A percentile compares a stretch with the other conserved stretches of the same genome.
Conservation (phyloP, 148 eudicot species). For the Amaranthus hypochondriacus region DNA sequence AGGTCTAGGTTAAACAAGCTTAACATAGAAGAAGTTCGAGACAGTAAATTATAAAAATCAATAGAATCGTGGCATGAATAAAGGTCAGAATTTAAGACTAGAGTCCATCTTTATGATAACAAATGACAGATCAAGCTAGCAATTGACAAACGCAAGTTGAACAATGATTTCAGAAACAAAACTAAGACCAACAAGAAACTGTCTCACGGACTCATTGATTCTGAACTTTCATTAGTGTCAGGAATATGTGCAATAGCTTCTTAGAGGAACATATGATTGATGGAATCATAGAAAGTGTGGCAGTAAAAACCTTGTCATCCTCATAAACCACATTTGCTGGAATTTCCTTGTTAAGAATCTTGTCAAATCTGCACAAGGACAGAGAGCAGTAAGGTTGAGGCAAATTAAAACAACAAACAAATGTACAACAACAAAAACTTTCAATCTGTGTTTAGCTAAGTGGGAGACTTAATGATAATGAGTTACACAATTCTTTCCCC, state of each 20-base stretch:
- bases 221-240: neutral
- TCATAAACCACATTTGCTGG: constrained; percentile 78
- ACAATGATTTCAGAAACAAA: no score
- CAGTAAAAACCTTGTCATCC: constrained; percentile 71
- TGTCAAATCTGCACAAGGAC: constrained; percentile 67
- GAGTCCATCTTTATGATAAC: no score
- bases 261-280: neutral
- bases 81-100: no score
- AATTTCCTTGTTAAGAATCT: constrained; percentile 87
- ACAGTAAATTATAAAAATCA: no score
- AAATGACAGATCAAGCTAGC: no score
- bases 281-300: neutral
- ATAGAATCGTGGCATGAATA: no score
- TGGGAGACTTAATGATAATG: neutral
- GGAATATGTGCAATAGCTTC: neutral
- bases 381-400: neutral
- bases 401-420: neutral
- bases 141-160: no score
- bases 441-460: neutral
- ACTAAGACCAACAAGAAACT: neutral
- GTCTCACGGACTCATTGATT: neutral
- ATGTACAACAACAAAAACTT: neutral
- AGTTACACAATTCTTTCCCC: neutral
- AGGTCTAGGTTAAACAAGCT: no score
- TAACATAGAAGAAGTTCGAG: no score